A percentile compares a stretch with the other conserved stretches of the same genome.
phyloP scores from a whole-genome alignment of 2,329 filamentous ascomycete species.

The Aspergillus brunneoviolaceus region DNA sequence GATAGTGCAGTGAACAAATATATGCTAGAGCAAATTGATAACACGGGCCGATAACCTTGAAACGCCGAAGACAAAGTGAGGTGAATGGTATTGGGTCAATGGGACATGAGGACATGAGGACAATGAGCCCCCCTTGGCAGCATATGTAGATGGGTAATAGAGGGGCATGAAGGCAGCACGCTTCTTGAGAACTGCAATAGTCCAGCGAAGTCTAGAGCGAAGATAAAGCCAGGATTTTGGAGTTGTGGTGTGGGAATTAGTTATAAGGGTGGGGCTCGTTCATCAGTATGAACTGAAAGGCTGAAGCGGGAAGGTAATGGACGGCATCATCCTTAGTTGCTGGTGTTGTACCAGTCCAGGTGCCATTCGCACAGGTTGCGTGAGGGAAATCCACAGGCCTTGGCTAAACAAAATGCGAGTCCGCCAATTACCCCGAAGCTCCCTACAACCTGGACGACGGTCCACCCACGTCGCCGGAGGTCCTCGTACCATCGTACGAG shows the following conservation, averaged over 20 bases:
- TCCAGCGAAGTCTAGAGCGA: too few relatives aligned
- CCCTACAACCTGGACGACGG: conserved; percentile 71
- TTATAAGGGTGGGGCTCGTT: background rate
- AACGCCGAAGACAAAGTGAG: too few relatives aligned
- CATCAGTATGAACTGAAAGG: background rate
- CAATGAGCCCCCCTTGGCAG: too few relatives aligned
- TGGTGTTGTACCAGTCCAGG: conserved; percentile 25
- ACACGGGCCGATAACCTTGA: too few relatives aligned
- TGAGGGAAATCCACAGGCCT: conserved; percentile 40
- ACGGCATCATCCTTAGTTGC: conserved; percentile 7
- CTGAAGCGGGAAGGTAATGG: background rate
- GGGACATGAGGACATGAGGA: too few relatives aligned
- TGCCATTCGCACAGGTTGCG: conserved; percentile 33
- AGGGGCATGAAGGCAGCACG: too few relatives aligned
- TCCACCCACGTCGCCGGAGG: conserved; percentile 63
- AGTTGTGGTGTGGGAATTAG: background rate
- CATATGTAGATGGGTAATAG: too few relatives aligned
- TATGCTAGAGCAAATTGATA: too few relatives aligned
- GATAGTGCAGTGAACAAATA: too few relatives aligned
- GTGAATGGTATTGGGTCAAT: too few relatives aligned
- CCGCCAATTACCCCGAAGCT: conserved; percentile 73
- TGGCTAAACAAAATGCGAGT: conserved; percentile 62
- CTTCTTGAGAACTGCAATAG: too few relatives aligned
- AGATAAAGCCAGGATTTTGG: too few relatives aligned
- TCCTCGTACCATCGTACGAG: conserved; percentile 68